Evolutionary conservation across 163 green algal species (phyloP), one percentile per base, ranked within the genome.

Genomic region (Chlorella variabilis): DNA sequence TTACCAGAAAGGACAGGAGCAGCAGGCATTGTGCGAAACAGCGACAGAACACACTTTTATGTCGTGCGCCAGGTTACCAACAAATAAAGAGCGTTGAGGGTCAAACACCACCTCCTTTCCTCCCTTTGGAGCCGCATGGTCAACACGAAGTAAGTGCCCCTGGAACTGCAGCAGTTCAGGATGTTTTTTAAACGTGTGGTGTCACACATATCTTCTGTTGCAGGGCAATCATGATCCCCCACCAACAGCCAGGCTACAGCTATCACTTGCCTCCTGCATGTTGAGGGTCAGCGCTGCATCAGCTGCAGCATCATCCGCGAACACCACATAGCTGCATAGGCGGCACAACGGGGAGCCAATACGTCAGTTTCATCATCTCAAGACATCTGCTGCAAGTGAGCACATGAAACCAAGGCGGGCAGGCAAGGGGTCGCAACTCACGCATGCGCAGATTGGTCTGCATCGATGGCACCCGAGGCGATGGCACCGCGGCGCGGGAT

Each of bases 301-400:
- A 15, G 85, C 87, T 11, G 75, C 69, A n/a, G 65, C 83, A 33
- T 59, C 74, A 20, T 85, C 39, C 20, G 77, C 69, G 59, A 98
- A 97, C 4, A 98, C 92, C 2, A 98, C 88, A 75, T 97, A 98
- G 31, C 69, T 77, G 69, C 69, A 42, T n/a, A n/a, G n/a, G n/a
- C n/a, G n/a, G n/a, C n/a, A n/a, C n/a, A n/a, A n/a, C n/a, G n/a
- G n/a, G n/a, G n/a, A n/a, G n/a, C n/a, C n/a, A n/a, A n/a, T n/a
- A n/a, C n/a, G n/a, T n/a, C n/a, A n/a, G n/a, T n/a, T n/a, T n/a
- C n/a, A n/a, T n/a, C n/a, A n/a, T n/a, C n/a, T n/a, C n/a, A n/a
- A n/a, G n/a, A n/a, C n/a, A n/a, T n/a, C n/a, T n/a, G n/a, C n/a
- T n/a, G n/a, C n/a, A n/a, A n/a, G n/a, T n/a, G n/a, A n/a, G n/a